A percentile compares a stretch with the other conserved stretches of the same genome.
phyloP scores from a whole-genome alignment of 805 yeast species.

The Scheffersomyces lignosus region DNA sequence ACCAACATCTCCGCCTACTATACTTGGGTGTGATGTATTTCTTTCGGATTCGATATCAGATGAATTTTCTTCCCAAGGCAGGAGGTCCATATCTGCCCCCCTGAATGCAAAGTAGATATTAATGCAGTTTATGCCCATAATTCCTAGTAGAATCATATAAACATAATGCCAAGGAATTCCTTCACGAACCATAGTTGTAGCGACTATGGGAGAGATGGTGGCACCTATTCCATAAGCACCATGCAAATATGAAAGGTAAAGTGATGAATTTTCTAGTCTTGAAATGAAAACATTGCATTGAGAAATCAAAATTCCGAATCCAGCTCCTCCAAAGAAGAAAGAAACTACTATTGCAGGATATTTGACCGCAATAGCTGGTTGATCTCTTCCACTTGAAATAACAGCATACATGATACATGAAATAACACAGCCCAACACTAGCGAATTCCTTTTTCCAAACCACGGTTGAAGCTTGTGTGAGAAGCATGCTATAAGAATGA shows the following conservation, averaged over 20 bases:
- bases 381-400: constrained; percentile 48
- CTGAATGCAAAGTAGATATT: constrained; percentile 46
- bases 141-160: constrained; percentile 49
- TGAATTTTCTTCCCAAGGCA: constrained; percentile 29
- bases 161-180: constrained; percentile 55
- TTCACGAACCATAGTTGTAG: constrained; percentile 52
- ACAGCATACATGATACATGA: constrained; percentile 45
- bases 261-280: constrained; percentile 52
- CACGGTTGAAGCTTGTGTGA: constrained; percentile 43
- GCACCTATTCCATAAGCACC: constrained; percentile 76
- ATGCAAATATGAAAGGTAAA: constrained; percentile 61
- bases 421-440: constrained; percentile 36
- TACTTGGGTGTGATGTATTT: neutral
- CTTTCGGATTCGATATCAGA: neutral
- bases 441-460: constrained; percentile 42
- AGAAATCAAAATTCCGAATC: constrained; percentile 49
- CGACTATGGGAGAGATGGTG: constrained; percentile 64
- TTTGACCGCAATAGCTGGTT: too few relatives aligned
- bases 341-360: constrained; percentile 46
- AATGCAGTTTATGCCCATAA: constrained; percentile 32
- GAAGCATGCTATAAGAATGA: constrained; percentile 47
- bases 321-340: constrained; percentile 60
- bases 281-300: constrained; percentile 55
- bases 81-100: constrained; percentile 48
- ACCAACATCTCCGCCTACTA: neutral